Conservation (phyloP, 2,329 filamentous ascomycete genomes). For the Ascochyta koolunga region DNA sequence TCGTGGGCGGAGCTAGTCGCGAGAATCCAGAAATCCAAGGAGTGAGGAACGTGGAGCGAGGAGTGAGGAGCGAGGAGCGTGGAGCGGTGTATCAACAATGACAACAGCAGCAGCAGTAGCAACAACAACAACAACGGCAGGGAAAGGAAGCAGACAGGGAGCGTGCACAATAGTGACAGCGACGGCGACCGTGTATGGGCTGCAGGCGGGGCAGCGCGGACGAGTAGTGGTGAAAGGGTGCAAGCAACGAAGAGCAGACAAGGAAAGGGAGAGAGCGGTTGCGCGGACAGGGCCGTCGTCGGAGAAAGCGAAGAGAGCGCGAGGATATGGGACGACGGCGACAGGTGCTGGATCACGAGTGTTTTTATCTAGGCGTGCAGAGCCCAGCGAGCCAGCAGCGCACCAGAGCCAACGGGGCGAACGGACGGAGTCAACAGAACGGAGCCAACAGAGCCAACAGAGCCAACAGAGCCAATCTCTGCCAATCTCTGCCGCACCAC, state of each 20-base stretch:
- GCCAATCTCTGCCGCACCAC: constrained; percentile 6
- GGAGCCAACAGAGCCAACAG: too few relatives aligned
- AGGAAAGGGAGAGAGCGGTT: constrained; percentile 6
- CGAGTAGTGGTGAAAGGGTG: not conserved
- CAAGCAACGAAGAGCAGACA: not conserved
- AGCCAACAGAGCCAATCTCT: too few relatives aligned
- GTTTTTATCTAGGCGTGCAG: constrained; percentile 2
- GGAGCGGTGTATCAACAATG: constrained; percentile 4
- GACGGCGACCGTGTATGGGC: constrained; percentile 1
- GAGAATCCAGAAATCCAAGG: not conserved
- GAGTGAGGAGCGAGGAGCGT: constrained; percentile 4
- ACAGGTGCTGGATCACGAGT: not conserved
- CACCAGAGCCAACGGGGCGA: too few relatives aligned
- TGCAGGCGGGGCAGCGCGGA: constrained; percentile 2
- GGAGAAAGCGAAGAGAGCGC: constrained; percentile 14
- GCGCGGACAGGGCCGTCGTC: constrained; percentile 13
- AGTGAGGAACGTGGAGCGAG: too few relatives aligned
- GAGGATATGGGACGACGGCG: constrained; percentile 6
- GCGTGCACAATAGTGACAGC: constrained; percentile 3
- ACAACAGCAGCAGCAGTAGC: not conserved
- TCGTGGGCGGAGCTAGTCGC: constrained; percentile 7
- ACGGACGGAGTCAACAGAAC: too few relatives aligned
- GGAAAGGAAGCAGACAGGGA: not conserved
- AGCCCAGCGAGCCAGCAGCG: not conserved
- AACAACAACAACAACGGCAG: not conserved